Evolutionary conservation across 2,329 filamentous ascomycete species (phyloP).

Genomic region (Ceratocystis ficicola): DNA sequence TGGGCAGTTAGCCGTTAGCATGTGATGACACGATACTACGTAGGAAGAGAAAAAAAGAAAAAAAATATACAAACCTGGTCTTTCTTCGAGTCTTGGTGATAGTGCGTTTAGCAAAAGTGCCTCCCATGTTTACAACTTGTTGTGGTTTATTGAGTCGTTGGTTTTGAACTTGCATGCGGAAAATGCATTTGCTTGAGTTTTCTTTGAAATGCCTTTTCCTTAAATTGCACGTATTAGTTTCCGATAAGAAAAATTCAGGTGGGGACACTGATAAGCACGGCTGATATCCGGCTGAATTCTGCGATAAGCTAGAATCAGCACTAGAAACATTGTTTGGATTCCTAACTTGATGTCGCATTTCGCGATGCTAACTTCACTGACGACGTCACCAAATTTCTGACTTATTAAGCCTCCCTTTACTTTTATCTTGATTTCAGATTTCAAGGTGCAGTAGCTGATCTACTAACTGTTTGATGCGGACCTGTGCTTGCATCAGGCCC

Average conservation of each 20-base stretch:
- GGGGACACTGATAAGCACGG: slow-evolving; percentile 4
- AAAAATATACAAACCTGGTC: slow-evolving; percentile 41
- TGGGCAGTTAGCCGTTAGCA: slow-evolving; percentile 23
- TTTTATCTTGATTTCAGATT: neutral
- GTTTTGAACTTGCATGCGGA: neutral
- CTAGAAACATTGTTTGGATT: neutral
- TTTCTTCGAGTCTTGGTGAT: slow-evolving; percentile 63
- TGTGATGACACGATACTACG: neutral
- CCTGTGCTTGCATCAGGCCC: too few species aligned
- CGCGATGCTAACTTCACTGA: neutral
- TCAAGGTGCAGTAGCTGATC: neutral
- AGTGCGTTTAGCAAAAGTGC: slow-evolving; percentile 48
- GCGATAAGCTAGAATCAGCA: neutral
- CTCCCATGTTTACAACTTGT: slow-evolving; percentile 46
- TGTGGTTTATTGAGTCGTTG: neutral
- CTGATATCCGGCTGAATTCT: neutral
- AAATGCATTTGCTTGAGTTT: neutral
- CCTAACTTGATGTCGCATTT: neutral
- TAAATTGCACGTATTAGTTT: neutral
- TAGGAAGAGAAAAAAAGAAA: neutral
- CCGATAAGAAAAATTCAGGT: slow-evolving; percentile 14
- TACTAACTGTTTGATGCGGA: neutral
- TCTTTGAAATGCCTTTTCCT: neutral
- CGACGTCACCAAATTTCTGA: too few species aligned
- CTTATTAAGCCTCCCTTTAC: neutral